Evolutionary conservation across 768 basidiomycete genomes (phyloP), one percentile per base, ranked within the genome.

Genomic region (Lyophyllum semitale): DNA sequence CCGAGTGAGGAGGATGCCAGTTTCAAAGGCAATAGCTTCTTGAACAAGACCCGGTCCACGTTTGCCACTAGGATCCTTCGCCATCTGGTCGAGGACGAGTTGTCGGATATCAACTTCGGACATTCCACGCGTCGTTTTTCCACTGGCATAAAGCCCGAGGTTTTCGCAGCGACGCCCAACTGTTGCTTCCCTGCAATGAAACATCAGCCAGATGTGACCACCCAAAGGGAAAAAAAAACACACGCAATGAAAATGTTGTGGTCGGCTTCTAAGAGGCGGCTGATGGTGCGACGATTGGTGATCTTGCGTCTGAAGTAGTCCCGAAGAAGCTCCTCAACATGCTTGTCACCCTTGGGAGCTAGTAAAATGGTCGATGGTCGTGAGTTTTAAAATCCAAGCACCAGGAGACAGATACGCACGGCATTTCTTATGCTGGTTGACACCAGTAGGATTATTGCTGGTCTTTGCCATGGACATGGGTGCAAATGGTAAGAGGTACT

Each of bases 51-150:
- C 43, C 22, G 68, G 61, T 12, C 73, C 73, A 5, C 54, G 58
- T 26, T 57, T 55, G 20, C 68, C 62, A 27, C 46, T 63, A 3
- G 73, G 68, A 50, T 75, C 73, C 27, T 68, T 67, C 1, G 62
- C 53, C 63, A 75, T 63, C 59, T 75, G 68, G 29, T 71, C 66
- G 3, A 70, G 32, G 17, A 75, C 63, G 9, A 74, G 65, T 35
- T 73, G 68, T 3, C 63, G 45, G 50, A 70, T 73, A 2, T 60
- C 59, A 0, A 43, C 49, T 6, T 68, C 64, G 9, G 61, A 49
- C 33, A 71, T 61, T 15, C 56, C 47, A 17, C 46, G 43, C 0
- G 69, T 74, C 22, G 66, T 70, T 1, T 55, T 52, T 4, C 61
- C 51, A 52, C 72, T 71, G 2, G 59, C 69, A 17, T 58, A 40